Base-by-base conservation (phyloP, 805 yeast genomes). In the Wickerhamiella vanderwaltii region DNA sequence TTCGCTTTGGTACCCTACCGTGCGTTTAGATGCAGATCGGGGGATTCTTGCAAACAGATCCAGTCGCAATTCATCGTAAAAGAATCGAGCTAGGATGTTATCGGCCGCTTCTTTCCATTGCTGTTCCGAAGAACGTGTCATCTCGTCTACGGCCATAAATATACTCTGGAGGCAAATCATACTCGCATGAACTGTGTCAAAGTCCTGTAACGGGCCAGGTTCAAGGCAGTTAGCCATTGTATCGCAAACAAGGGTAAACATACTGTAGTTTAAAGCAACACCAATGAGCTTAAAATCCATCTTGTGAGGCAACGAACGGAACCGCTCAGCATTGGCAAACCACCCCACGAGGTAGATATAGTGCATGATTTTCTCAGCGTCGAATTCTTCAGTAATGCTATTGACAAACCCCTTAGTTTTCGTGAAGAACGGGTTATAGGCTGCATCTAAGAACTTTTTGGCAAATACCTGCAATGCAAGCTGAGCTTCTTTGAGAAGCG, bases 261-360 rank as follows among this genome's bases (percentile, higher is more conserved):
- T 68, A 17, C 73, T 72, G 41, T 77, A 81, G 40, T 77, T 70
- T 23, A 86, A 59, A 0, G 74, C 77, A 1, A 46, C 48, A 5
- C 63, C 66, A 6, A 62, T 55, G 0, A 59, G 51, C 12, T 54
- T 55, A 6, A 56, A 59, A 23, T 61, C 61, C 53, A 25, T 56
- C 42, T 19, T 35, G 23, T 37, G 39, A n/a, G n/a, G n/a, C n/a
- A n/a, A n/a, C 25, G 26, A 31, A 13, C 64, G 49, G 9, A 48
- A 46, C 16, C 79, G 62, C 50, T 80, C 84, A 45, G 74, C 84
- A 25, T 69, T 69, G 36, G 85, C 62, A 50, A 85, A 78, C 95
- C 96, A 88, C 1, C 83, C 67, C 5, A 71, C 61, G 5, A 82
- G 62, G 44, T 72, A 65, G 31, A 81, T 69, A 53, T 70, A 86